phyloP scores from a whole-genome alignment of 1,139 yeast species.

The Wickerhamiella infanticola region DNA sequence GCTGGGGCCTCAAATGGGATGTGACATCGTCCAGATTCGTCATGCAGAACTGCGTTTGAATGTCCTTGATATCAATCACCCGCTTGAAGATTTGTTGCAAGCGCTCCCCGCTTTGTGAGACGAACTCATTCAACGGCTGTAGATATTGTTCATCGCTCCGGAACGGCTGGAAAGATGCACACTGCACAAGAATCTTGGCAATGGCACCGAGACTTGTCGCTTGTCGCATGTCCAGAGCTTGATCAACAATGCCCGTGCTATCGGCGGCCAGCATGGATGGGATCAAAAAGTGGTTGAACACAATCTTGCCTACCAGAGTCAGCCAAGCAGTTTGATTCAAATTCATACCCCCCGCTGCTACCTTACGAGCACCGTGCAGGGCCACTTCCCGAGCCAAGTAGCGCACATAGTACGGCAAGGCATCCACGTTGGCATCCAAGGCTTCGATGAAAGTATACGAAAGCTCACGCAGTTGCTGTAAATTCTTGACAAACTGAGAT shows the following conservation, averaged over 20 bases:
- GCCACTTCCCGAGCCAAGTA: slow-evolving; percentile 31
- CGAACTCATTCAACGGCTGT: slow-evolving; percentile 67
- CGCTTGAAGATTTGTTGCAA: slow-evolving; percentile 32
- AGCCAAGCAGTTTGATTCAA: slow-evolving; percentile 27
- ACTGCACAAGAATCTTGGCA: slow-evolving; percentile 45
- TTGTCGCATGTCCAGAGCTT: slow-evolving; percentile 24
- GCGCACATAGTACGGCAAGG: slow-evolving; percentile 51
- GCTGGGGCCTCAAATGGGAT: slow-evolving; percentile 46
- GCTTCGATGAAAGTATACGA: slow-evolving; percentile 43
- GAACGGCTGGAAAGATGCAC: slow-evolving; percentile 54
- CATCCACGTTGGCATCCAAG: slow-evolving; percentile 29
- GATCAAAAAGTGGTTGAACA: slow-evolving; percentile 48
- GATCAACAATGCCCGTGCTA: slow-evolving; percentile 37
- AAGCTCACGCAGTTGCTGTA: slow-evolving; percentile 59
- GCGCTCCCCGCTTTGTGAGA: slow-evolving; percentile 35
- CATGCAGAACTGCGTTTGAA: slow-evolving; percentile 47
- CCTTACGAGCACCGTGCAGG: slow-evolving; percentile 14
- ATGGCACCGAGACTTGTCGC: slow-evolving; percentile 44
- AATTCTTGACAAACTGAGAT: slow-evolving; percentile 49
- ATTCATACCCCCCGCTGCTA: slow-evolving; percentile 11
- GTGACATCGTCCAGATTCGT: slow-evolving; percentile 60
- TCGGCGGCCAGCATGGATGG: slow-evolving; percentile 59
- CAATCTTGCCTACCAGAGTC: slow-evolving; percentile 53
- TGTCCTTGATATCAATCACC: slow-evolving; percentile 39
- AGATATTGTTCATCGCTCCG: slow-evolving; percentile 45